Conservation (phyloP, 2,329 filamentous ascomycete genomes). For the Sclerotinia trifoliorum region DNA sequence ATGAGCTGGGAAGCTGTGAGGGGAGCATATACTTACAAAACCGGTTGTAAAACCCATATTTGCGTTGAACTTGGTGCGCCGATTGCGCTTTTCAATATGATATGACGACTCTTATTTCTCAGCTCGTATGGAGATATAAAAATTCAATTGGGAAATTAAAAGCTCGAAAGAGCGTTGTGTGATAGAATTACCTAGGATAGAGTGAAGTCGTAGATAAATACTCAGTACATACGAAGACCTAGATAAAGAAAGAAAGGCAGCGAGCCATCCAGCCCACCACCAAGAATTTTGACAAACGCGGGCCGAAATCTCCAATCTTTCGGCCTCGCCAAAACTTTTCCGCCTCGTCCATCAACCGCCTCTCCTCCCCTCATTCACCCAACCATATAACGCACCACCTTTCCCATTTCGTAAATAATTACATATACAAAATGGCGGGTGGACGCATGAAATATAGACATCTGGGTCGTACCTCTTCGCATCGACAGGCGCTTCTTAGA, state of each 20-base stretch:
- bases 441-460: slow-evolving; percentile 85
- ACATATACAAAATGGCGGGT: slow-evolving; percentile 69
- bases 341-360: slow-evolving; percentile 9
- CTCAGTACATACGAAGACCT: neutral
- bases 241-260: neutral
- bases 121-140: neutral
- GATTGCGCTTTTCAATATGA: slow-evolving; percentile 23
- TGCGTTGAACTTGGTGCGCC: slow-evolving; percentile 27
- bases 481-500: slow-evolving; percentile 87
- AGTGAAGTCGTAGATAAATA: slow-evolving; percentile 25
- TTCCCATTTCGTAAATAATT: neutral
- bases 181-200: slow-evolving; percentile 18
- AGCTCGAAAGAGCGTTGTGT: slow-evolving; percentile 30
- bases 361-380: neutral
- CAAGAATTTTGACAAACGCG: slow-evolving; percentile 16
- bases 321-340: slow-evolving; percentile 31
- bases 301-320: slow-evolving; percentile 8
- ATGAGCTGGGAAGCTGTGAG: neutral
- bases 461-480: slow-evolving; percentile 79
- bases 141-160: slow-evolving; percentile 8
- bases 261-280: neutral
- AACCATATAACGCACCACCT: neutral
- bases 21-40: slow-evolving; percentile 64
- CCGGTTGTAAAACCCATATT: slow-evolving; percentile 72
- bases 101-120: neutral